phyloP scores from a whole-genome alignment of 352 stramenopile species.

The Pythium sp. region DNA sequence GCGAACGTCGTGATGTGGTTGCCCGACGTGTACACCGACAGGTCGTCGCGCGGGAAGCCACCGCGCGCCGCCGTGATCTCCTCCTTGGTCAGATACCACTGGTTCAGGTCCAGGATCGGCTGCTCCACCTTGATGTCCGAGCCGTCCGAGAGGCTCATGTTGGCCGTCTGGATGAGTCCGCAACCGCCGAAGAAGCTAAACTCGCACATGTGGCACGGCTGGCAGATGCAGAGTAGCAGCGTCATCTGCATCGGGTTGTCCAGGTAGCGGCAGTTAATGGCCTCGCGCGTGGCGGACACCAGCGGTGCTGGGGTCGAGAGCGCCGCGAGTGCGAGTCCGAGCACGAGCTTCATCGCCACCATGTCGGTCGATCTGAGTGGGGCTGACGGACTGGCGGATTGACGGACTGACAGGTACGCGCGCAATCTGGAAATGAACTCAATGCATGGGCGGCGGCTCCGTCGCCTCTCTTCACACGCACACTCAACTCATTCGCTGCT shows the following conservation, averaged over 20 bases:
- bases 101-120: conserved; percentile 35
- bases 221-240: conserved; percentile 34
- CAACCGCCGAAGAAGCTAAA: conserved; percentile 24
- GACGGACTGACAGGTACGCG: neutral
- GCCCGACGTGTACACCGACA: conserved; percentile 37
- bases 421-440: conserved; percentile 9
- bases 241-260: conserved; percentile 25
- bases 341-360: conserved; percentile 5
- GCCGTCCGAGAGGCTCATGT: conserved; percentile 25
- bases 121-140: conserved; percentile 28
- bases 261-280: conserved; percentile 19
- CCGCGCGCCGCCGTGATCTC: conserved; percentile 47
- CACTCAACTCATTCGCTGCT: neutral
- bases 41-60: conserved; percentile 36
- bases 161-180: conserved; percentile 19
- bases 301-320: neutral
- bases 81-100: conserved; percentile 63
- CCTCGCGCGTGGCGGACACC: neutral
- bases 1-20: conserved; percentile 50
- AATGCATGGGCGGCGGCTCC: neutral
- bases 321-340: conserved; percentile 6
- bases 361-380: neutral
- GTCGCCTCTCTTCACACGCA: neutral
- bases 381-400: neutral
- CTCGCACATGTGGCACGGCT: conserved; percentile 40